Evolutionary conservation across 495 filamentous ascomycete genomes (phyloP), one percentile per base, ranked within the genome.

Genomic region (Polyplosphaeria fusca): DNA sequence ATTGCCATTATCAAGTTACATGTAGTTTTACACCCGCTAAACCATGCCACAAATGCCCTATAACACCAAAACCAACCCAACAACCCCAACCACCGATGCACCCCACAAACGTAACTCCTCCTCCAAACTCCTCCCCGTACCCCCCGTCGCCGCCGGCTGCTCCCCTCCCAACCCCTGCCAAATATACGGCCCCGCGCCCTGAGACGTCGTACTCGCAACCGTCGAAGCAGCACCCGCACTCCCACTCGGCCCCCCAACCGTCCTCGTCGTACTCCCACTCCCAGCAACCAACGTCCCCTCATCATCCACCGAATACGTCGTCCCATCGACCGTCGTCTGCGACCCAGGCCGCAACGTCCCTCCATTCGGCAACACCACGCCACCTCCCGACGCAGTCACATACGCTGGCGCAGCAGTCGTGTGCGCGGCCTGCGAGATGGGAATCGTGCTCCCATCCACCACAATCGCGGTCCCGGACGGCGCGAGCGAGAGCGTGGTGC

Each of bases 361-460:
- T 18, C 60, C 60, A 38, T 55, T 55, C 16, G 63, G 63, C 0
- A 66, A 43, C 27, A 66, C 47, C 4, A 66, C 51, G 20, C 42
- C 52, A 22, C 39, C 25, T n/a, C 4, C 30, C 12, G 18, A n/a
- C 13, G 23, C 52, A 1, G 52, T 35, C n/a, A 28, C 52, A 26
- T 27, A 45, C 5, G 42, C 7, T 23, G 30, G 14, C 7, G 30
- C 14, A 7, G 30, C 7, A 7, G 30, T 7, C 14, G 30, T 35
- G 30, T 7, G 7, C 7, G 30, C 14, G n/a, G n/a, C n/a, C n/a
- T n/a, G n/a, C n/a, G n/a, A n/a, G n/a, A n/a, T n/a, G 7, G 7
- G 30, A 35, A 14, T 35, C 30, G 30, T 35, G 14, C 7, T 35
- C 30, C 14, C 7, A 35, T 35, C 30, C 7, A 14, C 30, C 14